A percentile compares a stretch with the other conserved stretches of the same genome.
Conservation (phyloP, 495 filamentous ascomycete species). For the Emericellopsis terricola region DNA sequence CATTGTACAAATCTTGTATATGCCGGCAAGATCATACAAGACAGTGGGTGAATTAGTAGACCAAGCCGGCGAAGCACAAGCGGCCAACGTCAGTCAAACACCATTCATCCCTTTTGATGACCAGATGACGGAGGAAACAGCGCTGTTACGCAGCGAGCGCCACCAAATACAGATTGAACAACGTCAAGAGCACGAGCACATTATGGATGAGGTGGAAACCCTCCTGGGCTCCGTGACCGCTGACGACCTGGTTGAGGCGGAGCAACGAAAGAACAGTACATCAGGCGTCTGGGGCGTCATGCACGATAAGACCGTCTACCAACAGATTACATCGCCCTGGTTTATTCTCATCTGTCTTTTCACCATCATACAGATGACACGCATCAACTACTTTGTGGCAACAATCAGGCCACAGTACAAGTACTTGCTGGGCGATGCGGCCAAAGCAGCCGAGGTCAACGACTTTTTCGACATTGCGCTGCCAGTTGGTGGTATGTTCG, state of each 20-base stretch:
- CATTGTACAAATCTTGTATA: conserved; percentile 48
- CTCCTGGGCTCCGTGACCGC: conserved; percentile 48
- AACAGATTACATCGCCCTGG: conserved; percentile 73
- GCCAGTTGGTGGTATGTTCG: conserved; percentile 66
- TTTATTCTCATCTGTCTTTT: conserved; percentile 76
- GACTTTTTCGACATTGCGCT: conserved; percentile 77
- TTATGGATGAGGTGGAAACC: conserved; percentile 55
- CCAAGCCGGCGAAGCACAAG: conserved; percentile 37
- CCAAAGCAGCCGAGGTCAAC: conserved; percentile 51
- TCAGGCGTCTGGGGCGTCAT: conserved; percentile 78
- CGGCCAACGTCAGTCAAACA: conserved; percentile 7
- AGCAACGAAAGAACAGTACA: conserved; percentile 41
- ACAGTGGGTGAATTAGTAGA: conserved; percentile 69
- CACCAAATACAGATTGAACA: conserved; percentile 17
- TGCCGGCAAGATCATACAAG: conserved; percentile 73
- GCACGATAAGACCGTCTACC: conserved; percentile 50
- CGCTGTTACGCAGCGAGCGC: conserved; percentile 32
- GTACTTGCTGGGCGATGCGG: conserved; percentile 44
- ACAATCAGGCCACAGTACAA: conserved; percentile 77
- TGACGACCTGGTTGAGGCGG: conserved; percentile 29
- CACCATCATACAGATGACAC: conserved; percentile 79
- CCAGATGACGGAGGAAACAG: conserved; percentile 39
- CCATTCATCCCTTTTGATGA: conserved; percentile 24
- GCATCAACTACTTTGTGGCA: conserved; percentile 96
- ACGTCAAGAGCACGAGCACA: conserved; percentile 42